Base-by-base conservation (phyloP, 768 basidiomycete species). In the Paxillus involutus region DNA sequence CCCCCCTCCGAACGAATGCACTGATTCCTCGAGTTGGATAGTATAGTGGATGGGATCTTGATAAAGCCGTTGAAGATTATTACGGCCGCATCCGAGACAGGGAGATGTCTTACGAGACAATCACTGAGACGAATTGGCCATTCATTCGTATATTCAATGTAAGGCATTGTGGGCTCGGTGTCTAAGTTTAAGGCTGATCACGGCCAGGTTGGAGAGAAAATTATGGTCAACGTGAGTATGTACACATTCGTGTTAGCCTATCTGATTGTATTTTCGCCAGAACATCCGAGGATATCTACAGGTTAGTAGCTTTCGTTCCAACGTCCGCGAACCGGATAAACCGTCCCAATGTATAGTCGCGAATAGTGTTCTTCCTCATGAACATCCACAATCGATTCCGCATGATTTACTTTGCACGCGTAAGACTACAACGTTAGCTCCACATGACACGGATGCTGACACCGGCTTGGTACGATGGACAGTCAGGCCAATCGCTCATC, bases 311-410 rank as follows among this genome's bases (percentile, higher is more conserved):
- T 39, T 30, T 37, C 12, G n/a, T 36, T 33, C 14, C 17, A 32
- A 19, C 29, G 16, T 42, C 30, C 17, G 26, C 16, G 13, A 21
- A 19, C 47, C 19, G 43, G 54, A 10, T 19, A 45, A 6, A 53
- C 61, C 7, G 60, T 48, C 45, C 40, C 49, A 1, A 37, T 41
- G 47, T 62, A 14, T 71, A 98, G 86, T 93, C 93, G 2, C 78
- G 96, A 55, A 94, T 98, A 55, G 91, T 98, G 24, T 99, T 98
- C 79, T 98, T 97, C 79, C 78, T 99, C 43, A 98, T 98, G 97
- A 99, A 99, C 69, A 98, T 99, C 45, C 96, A 99, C 73, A 98
- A 94, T 64, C 80, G 82, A 58, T 90, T 86, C 67, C 80, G 96
- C 19, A 94, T 88, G 44, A 99, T 99, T 58, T 98, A 95, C 71